phyloP scores from a whole-genome alignment of 2,329 filamentous ascomycete genomes.

The Fusarium sp. region DNA sequence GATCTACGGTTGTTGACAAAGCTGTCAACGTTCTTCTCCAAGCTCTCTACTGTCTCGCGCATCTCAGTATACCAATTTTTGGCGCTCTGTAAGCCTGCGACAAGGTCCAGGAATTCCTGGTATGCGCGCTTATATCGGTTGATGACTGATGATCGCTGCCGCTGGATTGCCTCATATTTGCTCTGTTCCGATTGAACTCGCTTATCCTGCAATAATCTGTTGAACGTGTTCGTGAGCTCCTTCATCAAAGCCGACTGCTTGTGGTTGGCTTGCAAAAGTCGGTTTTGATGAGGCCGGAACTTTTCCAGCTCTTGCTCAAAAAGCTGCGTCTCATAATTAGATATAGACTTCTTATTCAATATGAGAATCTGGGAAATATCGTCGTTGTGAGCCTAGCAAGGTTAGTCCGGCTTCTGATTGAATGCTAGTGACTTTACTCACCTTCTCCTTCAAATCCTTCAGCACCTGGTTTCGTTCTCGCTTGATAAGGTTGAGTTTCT shows the following conservation, averaged over 20 bases:
- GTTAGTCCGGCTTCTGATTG: constrained; percentile 29
- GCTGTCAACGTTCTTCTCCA: constrained; percentile 94
- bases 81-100: constrained; percentile 85
- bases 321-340: constrained; percentile 89
- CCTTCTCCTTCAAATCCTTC: constrained; percentile 98
- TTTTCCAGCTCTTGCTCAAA: constrained; percentile 99
- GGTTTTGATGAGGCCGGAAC: constrained; percentile 90
- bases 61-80: constrained; percentile 96
- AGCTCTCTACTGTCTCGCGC: constrained; percentile 90
- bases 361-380: constrained; percentile 98
- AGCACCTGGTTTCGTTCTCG: constrained; percentile 89
- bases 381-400: constrained; percentile 83
- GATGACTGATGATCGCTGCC: constrained; percentile 83
- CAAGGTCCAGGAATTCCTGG: constrained; percentile 90
- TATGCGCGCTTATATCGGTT: constrained; percentile 90
- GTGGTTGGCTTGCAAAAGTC: constrained; percentile 91
- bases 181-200: constrained; percentile 92
- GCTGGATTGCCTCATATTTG: constrained; percentile 90
- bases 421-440: constrained; percentile 51
- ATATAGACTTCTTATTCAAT: constrained; percentile 95
- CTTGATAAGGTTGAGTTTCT: constrained; percentile 92
- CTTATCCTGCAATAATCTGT: constrained; percentile 90
- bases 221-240: constrained; percentile 88
- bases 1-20: constrained; percentile 95
- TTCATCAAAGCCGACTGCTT: constrained; percentile 96